Evolutionary conservation across 2,329 filamentous ascomycete species (phyloP).

Genomic region (Ophiosphaerella herpotricha): DNA sequence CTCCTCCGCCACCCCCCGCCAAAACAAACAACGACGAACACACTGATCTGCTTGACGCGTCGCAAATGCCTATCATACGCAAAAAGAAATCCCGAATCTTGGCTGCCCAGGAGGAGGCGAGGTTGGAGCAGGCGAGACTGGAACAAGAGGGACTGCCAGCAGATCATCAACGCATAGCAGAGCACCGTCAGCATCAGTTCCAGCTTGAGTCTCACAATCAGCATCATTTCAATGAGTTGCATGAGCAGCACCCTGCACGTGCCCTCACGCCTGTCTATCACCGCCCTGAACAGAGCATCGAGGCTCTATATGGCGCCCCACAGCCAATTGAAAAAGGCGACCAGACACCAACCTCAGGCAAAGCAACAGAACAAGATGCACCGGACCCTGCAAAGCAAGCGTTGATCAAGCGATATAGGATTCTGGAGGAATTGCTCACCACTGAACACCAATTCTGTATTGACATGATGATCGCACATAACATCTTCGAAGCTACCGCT

Average conservation of each 20-base stretch:
- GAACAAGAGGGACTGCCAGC: too few species aligned
- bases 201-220: neutral
- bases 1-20: slow-evolving; percentile 52
- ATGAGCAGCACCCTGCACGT: slow-evolving; percentile 30
- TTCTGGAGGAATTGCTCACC: slow-evolving; percentile 89
- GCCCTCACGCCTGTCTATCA: slow-evolving; percentile 26
- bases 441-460: slow-evolving; percentile 90
- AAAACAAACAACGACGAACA: slow-evolving; percentile 20
- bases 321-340: slow-evolving; percentile 17
- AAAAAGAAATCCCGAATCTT: too few species aligned
- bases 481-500: slow-evolving; percentile 95
- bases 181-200: neutral
- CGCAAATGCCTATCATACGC: slow-evolving; percentile 16
- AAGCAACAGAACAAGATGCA: slow-evolving; percentile 21
- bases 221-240: slow-evolving; percentile 17
- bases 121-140: too few species aligned
- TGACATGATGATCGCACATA: slow-evolving; percentile 96
- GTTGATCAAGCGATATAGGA: slow-evolving; percentile 78
- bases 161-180: too few species aligned
- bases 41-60: slow-evolving; percentile 3
- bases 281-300: slow-evolving; percentile 20
- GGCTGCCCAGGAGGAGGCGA: too few species aligned
- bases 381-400: slow-evolving; percentile 28
- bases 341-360: slow-evolving; percentile 9
- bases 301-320: slow-evolving; percentile 23